These are phyloP conservation scores for Lachnellula subtilissima DNA, from an alignment of 2,329 filamentous ascomycete genomes.

Conservation along the genomic window DNA sequence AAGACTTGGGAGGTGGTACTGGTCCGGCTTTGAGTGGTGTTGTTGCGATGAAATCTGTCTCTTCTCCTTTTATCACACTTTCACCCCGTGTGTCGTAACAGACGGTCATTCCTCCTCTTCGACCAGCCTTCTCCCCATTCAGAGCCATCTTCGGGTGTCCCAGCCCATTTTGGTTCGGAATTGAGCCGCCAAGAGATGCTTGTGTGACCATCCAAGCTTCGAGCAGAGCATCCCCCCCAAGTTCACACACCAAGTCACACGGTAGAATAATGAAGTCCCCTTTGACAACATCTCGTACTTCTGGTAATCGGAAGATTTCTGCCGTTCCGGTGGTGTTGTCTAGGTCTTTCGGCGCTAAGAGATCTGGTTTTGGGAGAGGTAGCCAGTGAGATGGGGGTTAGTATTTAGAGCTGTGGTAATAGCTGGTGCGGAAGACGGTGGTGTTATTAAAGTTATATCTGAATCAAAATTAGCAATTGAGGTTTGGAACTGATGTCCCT, in stretches of 20 bases:
- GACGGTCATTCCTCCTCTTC: slow-evolving; percentile 77
- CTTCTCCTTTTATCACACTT: slow-evolving; percentile 77
- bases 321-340: slow-evolving; percentile 85
- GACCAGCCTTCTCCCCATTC: slow-evolving; percentile 51
- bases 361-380: slow-evolving; percentile 65
- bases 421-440: slow-evolving; percentile 59
- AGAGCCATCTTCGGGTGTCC: slow-evolving; percentile 42
- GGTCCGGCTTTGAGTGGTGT: slow-evolving; percentile 57
- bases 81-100: slow-evolving; percentile 86
- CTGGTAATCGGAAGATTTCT: slow-evolving; percentile 77
- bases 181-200: slow-evolving; percentile 59
- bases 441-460: slow-evolving; percentile 62
- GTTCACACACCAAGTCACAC: slow-evolving; percentile 88
- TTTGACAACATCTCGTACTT: slow-evolving; percentile 73
- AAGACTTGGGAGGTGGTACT: slow-evolving; percentile 56
- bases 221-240: slow-evolving; percentile 75
- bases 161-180: slow-evolving; percentile 43
- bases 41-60: slow-evolving; percentile 87
- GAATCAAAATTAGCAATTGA: slow-evolving; percentile 12
- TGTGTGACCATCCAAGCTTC: slow-evolving; percentile 91
- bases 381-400: slow-evolving; percentile 72
- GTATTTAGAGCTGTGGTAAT: slow-evolving; percentile 68
- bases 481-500: background rate
- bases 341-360: slow-evolving; percentile 71
- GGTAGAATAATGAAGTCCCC: slow-evolving; percentile 87